phyloP scores from a whole-genome alignment of 441 rosid genomes.

The Gossypium lobatum region DNA sequence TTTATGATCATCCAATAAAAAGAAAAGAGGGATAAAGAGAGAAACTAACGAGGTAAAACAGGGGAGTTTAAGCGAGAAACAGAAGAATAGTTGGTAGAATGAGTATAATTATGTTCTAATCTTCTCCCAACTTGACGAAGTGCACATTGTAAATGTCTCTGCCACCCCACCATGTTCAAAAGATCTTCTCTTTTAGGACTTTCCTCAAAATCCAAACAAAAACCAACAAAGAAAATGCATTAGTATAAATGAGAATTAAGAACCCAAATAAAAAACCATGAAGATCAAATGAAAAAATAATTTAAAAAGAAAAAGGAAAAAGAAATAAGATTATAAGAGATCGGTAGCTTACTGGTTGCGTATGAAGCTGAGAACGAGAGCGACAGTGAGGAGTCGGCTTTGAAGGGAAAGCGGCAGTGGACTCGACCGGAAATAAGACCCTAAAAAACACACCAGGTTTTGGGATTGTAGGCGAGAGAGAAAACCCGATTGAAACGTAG shows the following conservation, averaged over 20 bases:
- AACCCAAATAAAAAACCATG: not conserved
- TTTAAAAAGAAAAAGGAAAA: not conserved
- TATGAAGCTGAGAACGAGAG: not conserved
- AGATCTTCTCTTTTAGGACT: not conserved
- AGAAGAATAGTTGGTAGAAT: slow-evolving; percentile 24
- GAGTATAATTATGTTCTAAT: slow-evolving; percentile 30
- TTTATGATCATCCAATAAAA: not conserved
- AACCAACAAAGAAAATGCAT: not conserved
- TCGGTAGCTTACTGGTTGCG: not conserved
- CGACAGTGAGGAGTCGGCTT: not conserved
- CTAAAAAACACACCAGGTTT: not conserved
- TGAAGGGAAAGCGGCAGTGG: too few species aligned
- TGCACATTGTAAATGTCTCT: slow-evolving; percentile 44
- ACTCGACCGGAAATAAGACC: not conserved
- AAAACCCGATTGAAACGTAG: not conserved
- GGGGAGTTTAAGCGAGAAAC: slow-evolving; percentile 27
- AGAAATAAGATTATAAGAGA: not conserved
- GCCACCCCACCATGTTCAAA: slow-evolving; percentile 65
- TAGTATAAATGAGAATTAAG: not conserved
- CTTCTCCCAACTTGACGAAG: slow-evolving; percentile 45
- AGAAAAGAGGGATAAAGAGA: not conserved
- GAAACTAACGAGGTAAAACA: slow-evolving; percentile 30
- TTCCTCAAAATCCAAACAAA: not conserved
- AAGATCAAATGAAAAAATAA: not conserved
- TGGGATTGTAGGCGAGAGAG: not conserved